Evolutionary conservation across 768 basidiomycete species (phyloP).

Genomic region (Rubroboletus satanas): DNA sequence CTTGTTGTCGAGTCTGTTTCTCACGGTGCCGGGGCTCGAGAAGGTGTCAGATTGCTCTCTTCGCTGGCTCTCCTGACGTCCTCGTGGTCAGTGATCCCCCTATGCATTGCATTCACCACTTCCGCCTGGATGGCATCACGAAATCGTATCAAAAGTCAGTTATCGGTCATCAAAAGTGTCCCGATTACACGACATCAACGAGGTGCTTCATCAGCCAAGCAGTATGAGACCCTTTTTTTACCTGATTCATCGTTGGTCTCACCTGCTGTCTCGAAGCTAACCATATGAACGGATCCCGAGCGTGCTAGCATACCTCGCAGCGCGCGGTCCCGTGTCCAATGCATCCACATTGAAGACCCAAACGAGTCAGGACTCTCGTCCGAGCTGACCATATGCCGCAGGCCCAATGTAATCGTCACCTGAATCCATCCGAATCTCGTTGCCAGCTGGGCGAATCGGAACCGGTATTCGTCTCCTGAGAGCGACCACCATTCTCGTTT

Average conservation of each 20-base stretch:
- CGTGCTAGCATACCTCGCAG: background rate
- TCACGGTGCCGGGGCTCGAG: background rate
- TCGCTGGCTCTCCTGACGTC: background rate
- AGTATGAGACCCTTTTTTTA: background rate
- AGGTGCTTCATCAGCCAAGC: background rate
- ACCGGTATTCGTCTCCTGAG: background rate
- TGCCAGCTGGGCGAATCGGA: slow-evolving; percentile 18
- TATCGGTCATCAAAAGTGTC: background rate
- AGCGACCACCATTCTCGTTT: background rate
- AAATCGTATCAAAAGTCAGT: background rate
- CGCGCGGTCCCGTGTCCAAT: background rate
- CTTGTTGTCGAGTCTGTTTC: slow-evolving; percentile 1
- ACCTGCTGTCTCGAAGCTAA: background rate
- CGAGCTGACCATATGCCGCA: background rate
- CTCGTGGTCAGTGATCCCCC: slow-evolving; percentile 2
- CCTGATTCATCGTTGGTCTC: background rate
- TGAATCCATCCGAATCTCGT: background rate
- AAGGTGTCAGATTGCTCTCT: background rate
- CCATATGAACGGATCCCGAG: background rate
- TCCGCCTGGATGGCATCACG: background rate
- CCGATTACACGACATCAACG: background rate
- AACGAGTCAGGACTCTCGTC: background rate
- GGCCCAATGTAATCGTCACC: background rate
- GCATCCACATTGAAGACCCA: background rate
- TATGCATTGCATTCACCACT: background rate